These are phyloP conservation scores for Metschnikowia arizonensis DNA, from an alignment of 805 yeast species.

Conservation along the genomic window DNA sequence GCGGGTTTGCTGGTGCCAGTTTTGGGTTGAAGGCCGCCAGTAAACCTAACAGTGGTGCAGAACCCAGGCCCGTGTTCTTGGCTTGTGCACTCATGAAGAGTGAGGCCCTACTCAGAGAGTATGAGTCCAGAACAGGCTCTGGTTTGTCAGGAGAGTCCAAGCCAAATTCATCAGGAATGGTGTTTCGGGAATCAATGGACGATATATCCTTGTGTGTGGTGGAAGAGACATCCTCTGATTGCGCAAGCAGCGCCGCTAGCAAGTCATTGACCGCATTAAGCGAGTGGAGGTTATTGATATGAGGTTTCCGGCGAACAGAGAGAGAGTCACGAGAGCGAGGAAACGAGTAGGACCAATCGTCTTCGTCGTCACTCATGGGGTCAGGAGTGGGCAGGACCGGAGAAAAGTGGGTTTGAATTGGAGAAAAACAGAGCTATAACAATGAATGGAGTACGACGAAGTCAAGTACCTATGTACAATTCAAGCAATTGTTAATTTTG, in stretches of 20 bases:
- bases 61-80: neutral
- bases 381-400: neutral
- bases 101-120: neutral
- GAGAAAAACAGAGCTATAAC: too few relatives aligned
- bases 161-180: neutral
- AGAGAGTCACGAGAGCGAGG: slow-evolving; percentile 26
- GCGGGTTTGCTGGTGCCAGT: slow-evolving; percentile 49
- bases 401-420: too few relatives aligned
- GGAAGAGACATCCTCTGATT: neutral
- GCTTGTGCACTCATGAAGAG: neutral
- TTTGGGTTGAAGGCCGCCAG: slow-evolving; percentile 37
- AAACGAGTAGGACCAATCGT: slow-evolving; percentile 40
- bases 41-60: slow-evolving; percentile 10
- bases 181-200: neutral
- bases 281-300: neutral
- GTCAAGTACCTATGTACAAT: neutral
- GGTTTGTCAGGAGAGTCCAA: neutral
- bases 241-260: neutral
- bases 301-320: neutral
- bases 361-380: slow-evolving; percentile 28
- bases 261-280: neutral
- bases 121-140: neutral
- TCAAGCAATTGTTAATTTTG: neutral
- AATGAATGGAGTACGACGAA: neutral
- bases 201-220: neutral